Evolutionary conservation across 768 basidiomycete genomes (phyloP).

Genomic region (Kwoniella heveanensis): DNA sequence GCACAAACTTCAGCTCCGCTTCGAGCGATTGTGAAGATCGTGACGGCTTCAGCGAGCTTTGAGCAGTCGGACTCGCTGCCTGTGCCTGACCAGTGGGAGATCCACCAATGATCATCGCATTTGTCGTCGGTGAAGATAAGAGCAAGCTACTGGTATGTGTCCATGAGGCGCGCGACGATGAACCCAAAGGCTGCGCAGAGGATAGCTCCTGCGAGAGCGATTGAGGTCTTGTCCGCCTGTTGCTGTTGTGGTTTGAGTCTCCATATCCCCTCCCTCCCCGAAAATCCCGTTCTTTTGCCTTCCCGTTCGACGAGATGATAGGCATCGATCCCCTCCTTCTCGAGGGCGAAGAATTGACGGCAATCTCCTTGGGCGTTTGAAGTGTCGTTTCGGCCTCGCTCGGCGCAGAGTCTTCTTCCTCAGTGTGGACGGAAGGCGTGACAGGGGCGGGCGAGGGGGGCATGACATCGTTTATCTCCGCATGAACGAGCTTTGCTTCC

Average conservation of each 20-base stretch:
- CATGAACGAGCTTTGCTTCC: slow-evolving; percentile 67
- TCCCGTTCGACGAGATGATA: slow-evolving; percentile 14
- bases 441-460: slow-evolving; percentile 20
- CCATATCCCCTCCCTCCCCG: slow-evolving; percentile 53
- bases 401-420: slow-evolving; percentile 20
- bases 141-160: slow-evolving; percentile 28
- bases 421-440: slow-evolving; percentile 10
- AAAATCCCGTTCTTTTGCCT: slow-evolving; percentile 45
- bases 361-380: slow-evolving; percentile 30
- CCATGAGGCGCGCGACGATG: slow-evolving; percentile 49
- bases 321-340: slow-evolving; percentile 34
- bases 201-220: slow-evolving; percentile 87
- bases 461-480: slow-evolving; percentile 34
- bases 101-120: slow-evolving; percentile 20
- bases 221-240: slow-evolving; percentile 60
- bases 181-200: slow-evolving; percentile 56
- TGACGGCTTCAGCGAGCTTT: slow-evolving; percentile 56
- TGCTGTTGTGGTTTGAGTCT: slow-evolving; percentile 25
- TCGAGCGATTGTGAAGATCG: slow-evolving; percentile 83
- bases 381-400: slow-evolving; percentile 36
- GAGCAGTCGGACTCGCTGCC: slow-evolving; percentile 59
- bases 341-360: slow-evolving; percentile 25
- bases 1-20: slow-evolving; percentile 92
- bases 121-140: slow-evolving; percentile 27
- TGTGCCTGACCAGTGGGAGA: slow-evolving; percentile 1